Conservation (phyloP, 768 basidiomycete genomes). For the Lentinula boryana region DNA sequence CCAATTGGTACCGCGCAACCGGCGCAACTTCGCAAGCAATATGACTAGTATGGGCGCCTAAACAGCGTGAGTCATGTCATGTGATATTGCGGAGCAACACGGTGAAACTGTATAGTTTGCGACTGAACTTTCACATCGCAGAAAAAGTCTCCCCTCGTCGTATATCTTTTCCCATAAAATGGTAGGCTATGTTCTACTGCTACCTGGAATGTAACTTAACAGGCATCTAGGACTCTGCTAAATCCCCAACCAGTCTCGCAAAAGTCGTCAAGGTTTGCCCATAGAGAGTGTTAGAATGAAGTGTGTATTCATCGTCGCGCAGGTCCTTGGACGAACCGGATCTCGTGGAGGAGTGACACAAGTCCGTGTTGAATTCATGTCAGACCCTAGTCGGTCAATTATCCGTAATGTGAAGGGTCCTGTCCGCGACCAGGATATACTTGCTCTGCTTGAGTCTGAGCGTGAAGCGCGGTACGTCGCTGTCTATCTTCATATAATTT, state of each 20-base stretch:
- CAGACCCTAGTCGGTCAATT: conserved; percentile 91
- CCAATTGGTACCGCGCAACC: neutral
- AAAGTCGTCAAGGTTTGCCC: conserved; percentile 88
- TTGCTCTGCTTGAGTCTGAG: conserved; percentile 95
- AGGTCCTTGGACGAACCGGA: conserved; percentile 97
- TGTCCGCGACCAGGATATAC: conserved; percentile 91
- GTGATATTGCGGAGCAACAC: too few relatives aligned
- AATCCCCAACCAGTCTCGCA: conserved; percentile 94
- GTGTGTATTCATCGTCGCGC: conserved; percentile 7
- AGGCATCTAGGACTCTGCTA: conserved; percentile 66
- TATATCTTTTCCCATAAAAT: neutral
- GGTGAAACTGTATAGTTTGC: neutral
- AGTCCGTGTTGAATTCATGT: conserved; percentile 99
- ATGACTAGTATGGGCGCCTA: neutral
- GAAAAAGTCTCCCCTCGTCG: neutral
- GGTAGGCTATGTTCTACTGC: neutral
- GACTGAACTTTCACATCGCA: neutral
- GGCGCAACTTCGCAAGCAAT: too few relatives aligned
- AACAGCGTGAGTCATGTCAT: neutral
- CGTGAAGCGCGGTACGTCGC: conserved; percentile 95
- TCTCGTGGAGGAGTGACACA: conserved; percentile 65
- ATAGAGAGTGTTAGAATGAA: neutral
- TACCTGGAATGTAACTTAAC: neutral
- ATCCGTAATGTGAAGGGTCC: conserved; percentile 99
- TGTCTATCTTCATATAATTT: neutral